Percentiles rank a stretch among this genome's conserved stretches.
Evolutionary conservation across 1,139 yeast genomes (phyloP).

Genomic region (Lodderomyces parapsilosis): DNA sequence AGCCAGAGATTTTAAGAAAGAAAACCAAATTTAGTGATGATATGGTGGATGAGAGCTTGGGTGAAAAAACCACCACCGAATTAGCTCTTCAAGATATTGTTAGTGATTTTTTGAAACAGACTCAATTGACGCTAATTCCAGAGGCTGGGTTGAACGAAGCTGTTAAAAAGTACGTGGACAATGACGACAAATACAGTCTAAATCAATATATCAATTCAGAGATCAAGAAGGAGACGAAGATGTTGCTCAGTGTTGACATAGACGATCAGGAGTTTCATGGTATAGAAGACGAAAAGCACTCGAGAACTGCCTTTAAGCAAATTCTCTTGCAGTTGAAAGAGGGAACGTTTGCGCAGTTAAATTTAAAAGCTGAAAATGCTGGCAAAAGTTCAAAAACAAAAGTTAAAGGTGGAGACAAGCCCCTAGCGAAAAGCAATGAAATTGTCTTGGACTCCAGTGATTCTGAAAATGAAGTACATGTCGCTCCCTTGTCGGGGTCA

Average conservation of each 20-base stretch:
- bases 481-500: neutral
- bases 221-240: constrained; percentile 58
- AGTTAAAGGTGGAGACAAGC: neutral
- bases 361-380: constrained; percentile 4
- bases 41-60: constrained; percentile 19
- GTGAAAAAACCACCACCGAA: constrained; percentile 18
- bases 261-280: constrained; percentile 30
- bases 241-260: constrained; percentile 48
- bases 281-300: constrained; percentile 25
- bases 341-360: constrained; percentile 12
- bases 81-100: constrained; percentile 31
- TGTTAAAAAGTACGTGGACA: constrained; percentile 68
- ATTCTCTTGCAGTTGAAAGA: constrained; percentile 25
- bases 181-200: constrained; percentile 76
- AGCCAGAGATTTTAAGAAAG: constrained; percentile 12
- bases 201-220: constrained; percentile 69
- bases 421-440: neutral
- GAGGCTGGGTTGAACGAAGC: constrained; percentile 77
- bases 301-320: constrained; percentile 30
- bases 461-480: neutral
- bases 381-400: constrained; percentile 3
- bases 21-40: constrained; percentile 24
- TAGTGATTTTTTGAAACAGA: constrained; percentile 57
- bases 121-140: constrained; percentile 68
- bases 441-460: neutral